Evolutionary conservation across 257 asterid species (phyloP).

Genomic region (Buddleja alternifolia): DNA sequence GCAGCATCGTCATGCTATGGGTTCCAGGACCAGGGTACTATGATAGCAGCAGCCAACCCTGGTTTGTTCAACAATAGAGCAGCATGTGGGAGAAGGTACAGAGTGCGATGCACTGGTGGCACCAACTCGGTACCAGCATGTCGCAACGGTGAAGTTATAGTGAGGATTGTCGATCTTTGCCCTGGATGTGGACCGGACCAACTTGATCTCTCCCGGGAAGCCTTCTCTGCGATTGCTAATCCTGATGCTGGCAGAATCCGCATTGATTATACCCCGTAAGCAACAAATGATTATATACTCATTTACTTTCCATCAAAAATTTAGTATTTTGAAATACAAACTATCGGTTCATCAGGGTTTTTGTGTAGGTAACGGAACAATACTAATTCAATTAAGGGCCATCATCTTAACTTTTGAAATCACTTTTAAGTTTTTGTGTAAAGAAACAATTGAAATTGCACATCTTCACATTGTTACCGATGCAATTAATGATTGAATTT

Average conservation of each 20-base stretch:
- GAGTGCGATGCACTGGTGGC: constrained; percentile 37
- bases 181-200: constrained; percentile 33
- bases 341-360: constrained; percentile 7
- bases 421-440: no score
- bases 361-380: no score
- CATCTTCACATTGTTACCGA: no score
- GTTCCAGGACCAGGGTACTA: constrained; percentile 21
- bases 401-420: no score
- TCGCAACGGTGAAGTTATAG: constrained; percentile 15
- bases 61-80: constrained; percentile 33
- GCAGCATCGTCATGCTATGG: constrained; percentile 47
- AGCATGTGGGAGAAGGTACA: constrained; percentile 36
- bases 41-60: constrained; percentile 49
- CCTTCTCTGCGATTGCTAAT: constrained; percentile 39
- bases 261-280: constrained; percentile 27
- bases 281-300: no score
- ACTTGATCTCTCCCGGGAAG: constrained; percentile 47
- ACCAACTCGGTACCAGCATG: constrained; percentile 41
- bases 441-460: no score
- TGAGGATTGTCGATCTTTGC: constrained; percentile 43
- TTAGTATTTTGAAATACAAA: constrained; percentile 25
- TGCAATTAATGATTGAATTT: no score
- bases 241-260: constrained; percentile 38
- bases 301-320: background rate
- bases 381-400: no score